These are phyloP conservation scores for Skeletonema potamos DNA, from an alignment of 108 stramenopile species.

Conservation along the genomic window DNA sequence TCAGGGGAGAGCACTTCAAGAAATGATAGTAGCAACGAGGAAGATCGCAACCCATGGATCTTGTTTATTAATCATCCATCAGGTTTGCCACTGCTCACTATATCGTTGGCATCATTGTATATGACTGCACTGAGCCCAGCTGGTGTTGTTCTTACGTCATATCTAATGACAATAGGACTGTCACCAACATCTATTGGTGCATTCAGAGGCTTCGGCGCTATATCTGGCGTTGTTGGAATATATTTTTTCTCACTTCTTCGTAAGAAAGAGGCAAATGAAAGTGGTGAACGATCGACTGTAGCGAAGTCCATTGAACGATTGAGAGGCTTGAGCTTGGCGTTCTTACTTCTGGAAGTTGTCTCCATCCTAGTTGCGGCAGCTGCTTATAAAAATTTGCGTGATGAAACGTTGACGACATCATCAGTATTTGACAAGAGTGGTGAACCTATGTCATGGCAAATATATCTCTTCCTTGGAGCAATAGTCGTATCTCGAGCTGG, in stretches of 20 bases:
- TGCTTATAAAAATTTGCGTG: neutral
- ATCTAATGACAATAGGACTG: constrained; percentile 22
- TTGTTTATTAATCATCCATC: constrained; percentile 30
- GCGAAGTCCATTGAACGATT: constrained; percentile 18
- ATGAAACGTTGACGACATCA: neutral
- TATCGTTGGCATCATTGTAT: constrained; percentile 24
- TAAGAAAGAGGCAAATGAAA: neutral
- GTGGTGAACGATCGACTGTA: neutral
- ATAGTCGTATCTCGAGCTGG: constrained; percentile 35
- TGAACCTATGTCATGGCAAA: neutral
- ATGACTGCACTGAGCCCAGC: constrained; percentile 36
- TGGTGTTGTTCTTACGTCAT: constrained; percentile 39
- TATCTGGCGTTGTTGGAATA: constrained; percentile 29
- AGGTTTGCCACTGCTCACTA: constrained; percentile 23
- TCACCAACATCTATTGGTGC: constrained; percentile 15
- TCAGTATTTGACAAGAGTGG: neutral
- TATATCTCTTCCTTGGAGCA: constrained; percentile 15
- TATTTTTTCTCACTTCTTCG: constrained; percentile 21
- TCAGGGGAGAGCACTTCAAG: neutral
- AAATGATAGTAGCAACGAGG: neutral
- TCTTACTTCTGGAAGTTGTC: constrained; percentile 22
- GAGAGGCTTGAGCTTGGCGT: constrained; percentile 17
- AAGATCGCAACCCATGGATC: constrained; percentile 11
- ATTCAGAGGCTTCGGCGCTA: constrained; percentile 28
- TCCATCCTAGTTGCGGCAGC: constrained; percentile 22